Percentiles rank a stretch among this genome's conserved stretches.
Conservation (phyloP, 192 early-diverging fungal genomes). For the Backusella morwellensis region DNA sequence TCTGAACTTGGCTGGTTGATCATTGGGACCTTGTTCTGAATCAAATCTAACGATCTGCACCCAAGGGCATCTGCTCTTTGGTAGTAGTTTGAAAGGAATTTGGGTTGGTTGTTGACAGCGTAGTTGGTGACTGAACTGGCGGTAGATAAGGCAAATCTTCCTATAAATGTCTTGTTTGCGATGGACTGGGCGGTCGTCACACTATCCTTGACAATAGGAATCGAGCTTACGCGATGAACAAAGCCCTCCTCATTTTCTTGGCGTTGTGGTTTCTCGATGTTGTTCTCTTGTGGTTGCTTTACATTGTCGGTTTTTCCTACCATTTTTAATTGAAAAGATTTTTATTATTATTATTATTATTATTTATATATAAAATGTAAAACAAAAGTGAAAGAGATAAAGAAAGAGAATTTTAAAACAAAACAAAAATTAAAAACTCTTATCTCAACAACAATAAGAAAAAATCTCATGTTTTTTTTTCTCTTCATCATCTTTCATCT, state of each 20-base stretch:
- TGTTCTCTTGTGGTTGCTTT: conserved; percentile 1
- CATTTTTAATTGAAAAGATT: neutral
- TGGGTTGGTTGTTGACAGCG: conserved; percentile 12
- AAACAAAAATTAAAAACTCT: neutral
- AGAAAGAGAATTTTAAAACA: neutral
- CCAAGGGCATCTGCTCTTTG: conserved; percentile 56
- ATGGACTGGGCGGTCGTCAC: conserved; percentile 21
- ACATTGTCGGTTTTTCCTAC: conserved; percentile 9
- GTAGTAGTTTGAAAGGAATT: conserved; percentile 23
- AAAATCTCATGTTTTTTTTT: neutral
- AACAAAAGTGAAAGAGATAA: neutral
- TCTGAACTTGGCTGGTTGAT: conserved; percentile 60
- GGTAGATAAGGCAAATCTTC: conserved; percentile 30
- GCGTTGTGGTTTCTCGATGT: neutral
- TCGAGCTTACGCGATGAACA: conserved; percentile 31
- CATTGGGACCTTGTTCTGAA: conserved; percentile 62
- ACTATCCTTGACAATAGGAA: conserved; percentile 35
- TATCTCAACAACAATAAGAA: conserved; percentile 2
- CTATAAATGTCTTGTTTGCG: conserved; percentile 25
- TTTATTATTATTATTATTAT: neutral
- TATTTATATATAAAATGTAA: neutral
- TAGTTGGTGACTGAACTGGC: conserved; percentile 24
- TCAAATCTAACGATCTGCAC: conserved; percentile 56
- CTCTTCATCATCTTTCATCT: neutral
- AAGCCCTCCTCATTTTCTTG: conserved; percentile 10